Evolutionary conservation across 1,284 basidiomycete species (phyloP).

Genomic region (Xerocomus alliaceus): DNA sequence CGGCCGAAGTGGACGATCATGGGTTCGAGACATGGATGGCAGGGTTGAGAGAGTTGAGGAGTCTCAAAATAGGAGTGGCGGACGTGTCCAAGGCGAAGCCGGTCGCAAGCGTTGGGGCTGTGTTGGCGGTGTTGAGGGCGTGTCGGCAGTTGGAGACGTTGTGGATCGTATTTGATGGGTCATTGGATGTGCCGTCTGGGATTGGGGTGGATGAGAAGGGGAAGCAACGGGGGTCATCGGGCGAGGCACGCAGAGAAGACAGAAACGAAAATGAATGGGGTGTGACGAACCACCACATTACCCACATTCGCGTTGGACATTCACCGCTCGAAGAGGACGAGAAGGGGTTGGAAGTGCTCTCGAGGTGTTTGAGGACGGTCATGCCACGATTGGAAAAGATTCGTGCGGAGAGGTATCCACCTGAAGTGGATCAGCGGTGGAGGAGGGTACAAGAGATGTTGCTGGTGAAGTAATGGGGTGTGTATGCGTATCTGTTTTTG

Average conservation of each 20-base stretch:
- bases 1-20: constrained; percentile 29
- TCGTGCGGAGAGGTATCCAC: constrained; percentile 22
- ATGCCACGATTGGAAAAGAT: constrained; percentile 34
- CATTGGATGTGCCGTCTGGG: constrained; percentile 4
- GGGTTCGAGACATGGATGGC: constrained; percentile 19
- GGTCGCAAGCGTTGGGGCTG: constrained; percentile 25
- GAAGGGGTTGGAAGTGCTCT: constrained; percentile 1
- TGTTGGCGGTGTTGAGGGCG: constrained; percentile 27
- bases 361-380: constrained; percentile 21
- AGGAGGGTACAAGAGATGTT: constrained; percentile 21
- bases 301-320: constrained; percentile 25
- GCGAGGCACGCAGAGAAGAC: not conserved
- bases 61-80: constrained; percentile 31
- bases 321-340: constrained; percentile 29
- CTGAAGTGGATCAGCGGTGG: constrained; percentile 22
- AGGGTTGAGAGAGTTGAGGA: constrained; percentile 21
- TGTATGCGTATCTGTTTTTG: not conserved
- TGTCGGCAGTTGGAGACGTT: constrained; percentile 27
- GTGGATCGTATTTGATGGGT: constrained; percentile 31
- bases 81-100: constrained; percentile 32
- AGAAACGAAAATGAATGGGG: constrained; percentile 22
- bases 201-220: not conserved
- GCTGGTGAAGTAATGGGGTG: constrained; percentile 3
- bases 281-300: constrained; percentile 27
- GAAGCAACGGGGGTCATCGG: not conserved